Evolutionary conservation across 495 filamentous ascomycete species (phyloP).

Genomic region (Penicillium dipodomyicola): DNA sequence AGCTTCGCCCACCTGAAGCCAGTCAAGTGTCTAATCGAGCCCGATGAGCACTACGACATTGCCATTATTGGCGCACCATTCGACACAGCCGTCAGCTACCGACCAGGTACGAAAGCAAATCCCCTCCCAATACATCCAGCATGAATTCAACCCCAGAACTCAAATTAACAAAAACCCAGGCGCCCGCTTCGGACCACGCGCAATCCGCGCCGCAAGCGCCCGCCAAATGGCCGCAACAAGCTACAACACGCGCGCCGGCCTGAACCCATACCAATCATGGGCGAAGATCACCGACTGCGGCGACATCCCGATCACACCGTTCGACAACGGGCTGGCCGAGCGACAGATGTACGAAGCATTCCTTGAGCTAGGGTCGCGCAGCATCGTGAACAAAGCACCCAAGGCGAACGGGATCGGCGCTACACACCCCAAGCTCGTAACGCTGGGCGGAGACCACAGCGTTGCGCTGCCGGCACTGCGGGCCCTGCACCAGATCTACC

Average conservation of each 20-base stretch:
- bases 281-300: constrained; percentile 76
- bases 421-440: constrained; percentile 65
- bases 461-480: constrained; percentile 74
- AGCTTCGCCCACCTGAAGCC: constrained; percentile 78
- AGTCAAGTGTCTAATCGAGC: constrained; percentile 69
- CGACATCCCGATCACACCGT: constrained; percentile 76
- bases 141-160: constrained; percentile 27
- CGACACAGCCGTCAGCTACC: constrained; percentile 77
- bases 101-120: constrained; percentile 56
- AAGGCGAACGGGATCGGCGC: constrained; percentile 41
- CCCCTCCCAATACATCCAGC: constrained; percentile 7
- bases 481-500: constrained; percentile 67
- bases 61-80: constrained; percentile 80
- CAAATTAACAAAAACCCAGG: constrained; percentile 46
- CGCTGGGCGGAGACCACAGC: constrained; percentile 79
- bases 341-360: constrained; percentile 77
- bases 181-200: constrained; percentile 77
- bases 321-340: constrained; percentile 73
- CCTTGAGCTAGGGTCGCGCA: constrained; percentile 57
- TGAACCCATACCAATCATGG: constrained; percentile 76
- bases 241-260: constrained; percentile 72
- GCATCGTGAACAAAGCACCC: constrained; percentile 36
- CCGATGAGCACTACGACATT: constrained; percentile 68
- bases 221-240: constrained; percentile 69
- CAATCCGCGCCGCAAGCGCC: constrained; percentile 74